Percentiles rank a stretch among this genome's conserved stretches.
phyloP scores from a whole-genome alignment of 2,329 filamentous ascomycete species.

The Penicillium crustosum region DNA sequence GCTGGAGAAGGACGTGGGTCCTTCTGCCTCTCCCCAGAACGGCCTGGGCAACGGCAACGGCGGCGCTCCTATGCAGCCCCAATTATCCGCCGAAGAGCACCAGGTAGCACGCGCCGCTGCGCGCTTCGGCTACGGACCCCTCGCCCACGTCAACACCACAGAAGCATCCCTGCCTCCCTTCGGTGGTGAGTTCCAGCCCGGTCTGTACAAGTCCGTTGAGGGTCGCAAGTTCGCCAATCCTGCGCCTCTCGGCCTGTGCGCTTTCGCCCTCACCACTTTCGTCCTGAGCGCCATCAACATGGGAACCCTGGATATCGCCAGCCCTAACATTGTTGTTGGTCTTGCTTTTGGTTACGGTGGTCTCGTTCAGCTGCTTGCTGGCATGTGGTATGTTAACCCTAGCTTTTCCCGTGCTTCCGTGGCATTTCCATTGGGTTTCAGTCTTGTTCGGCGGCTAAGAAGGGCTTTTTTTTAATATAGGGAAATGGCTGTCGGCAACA shows the following conservation, averaged over 20 bases:
- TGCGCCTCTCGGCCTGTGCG: slow-evolving; percentile 71
- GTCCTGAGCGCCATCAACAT: slow-evolving; percentile 74
- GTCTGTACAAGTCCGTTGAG: slow-evolving; percentile 64
- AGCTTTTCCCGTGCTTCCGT: background rate
- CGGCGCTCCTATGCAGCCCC: slow-evolving; percentile 23
- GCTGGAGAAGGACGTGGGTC: slow-evolving; percentile 35
- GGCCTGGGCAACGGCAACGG: background rate
- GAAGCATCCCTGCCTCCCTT: slow-evolving; percentile 59
- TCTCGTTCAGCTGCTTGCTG: slow-evolving; percentile 73
- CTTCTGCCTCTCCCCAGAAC: slow-evolving; percentile 7
- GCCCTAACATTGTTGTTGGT: slow-evolving; percentile 66
- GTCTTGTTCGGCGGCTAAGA: background rate
- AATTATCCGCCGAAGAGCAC: slow-evolving; percentile 48
- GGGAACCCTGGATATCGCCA: slow-evolving; percentile 58
- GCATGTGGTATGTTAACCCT: slow-evolving; percentile 70
- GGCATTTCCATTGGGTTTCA: background rate
- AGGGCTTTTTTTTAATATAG: slow-evolving; percentile 42
- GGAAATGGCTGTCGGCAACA: slow-evolving; percentile 87
- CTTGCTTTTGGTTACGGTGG: slow-evolving; percentile 75
- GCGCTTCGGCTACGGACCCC: slow-evolving; percentile 52
- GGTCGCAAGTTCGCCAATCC: slow-evolving; percentile 74
- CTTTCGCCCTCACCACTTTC: slow-evolving; percentile 82
- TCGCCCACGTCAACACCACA: slow-evolving; percentile 50
- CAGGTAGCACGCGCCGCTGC: slow-evolving; percentile 46
- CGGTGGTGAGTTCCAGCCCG: slow-evolving; percentile 72